These are phyloP conservation scores for Hortaea werneckii DNA, from an alignment of 2,329 filamentous ascomycete genomes.

Conservation along the genomic window DNA sequence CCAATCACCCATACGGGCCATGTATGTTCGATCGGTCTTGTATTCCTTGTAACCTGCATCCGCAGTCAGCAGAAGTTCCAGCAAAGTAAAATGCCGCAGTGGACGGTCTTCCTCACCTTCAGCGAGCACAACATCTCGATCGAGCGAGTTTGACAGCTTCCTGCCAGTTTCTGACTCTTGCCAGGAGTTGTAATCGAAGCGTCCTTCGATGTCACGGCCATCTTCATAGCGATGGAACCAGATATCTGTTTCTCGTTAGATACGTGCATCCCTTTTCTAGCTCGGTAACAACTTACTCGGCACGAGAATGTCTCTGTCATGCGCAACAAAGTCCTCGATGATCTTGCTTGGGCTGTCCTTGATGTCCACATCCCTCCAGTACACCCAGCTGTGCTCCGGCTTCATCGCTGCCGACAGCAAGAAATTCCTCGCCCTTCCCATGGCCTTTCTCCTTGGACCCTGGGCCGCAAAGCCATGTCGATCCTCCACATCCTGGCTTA, in stretches of 20 bases:
- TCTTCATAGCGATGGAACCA: conserved; percentile 88
- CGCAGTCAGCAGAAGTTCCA: neutral
- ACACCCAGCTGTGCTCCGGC: conserved; percentile 94
- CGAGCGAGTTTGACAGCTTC: conserved; percentile 60
- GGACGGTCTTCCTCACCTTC: conserved; percentile 51
- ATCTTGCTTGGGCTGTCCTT: conserved; percentile 79
- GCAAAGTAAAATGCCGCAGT: neutral
- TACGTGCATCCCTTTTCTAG: neutral
- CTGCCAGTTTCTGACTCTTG: conserved; percentile 80
- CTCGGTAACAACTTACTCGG: conserved; percentile 62
- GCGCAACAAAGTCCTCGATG: conserved; percentile 88
- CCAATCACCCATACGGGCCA: conserved; percentile 89
- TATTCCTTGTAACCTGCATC: conserved; percentile 76
- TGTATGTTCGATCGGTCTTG: conserved; percentile 79
- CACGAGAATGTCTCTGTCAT: conserved; percentile 85
- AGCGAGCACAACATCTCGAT: conserved; percentile 73
- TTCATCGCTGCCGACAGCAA: conserved; percentile 74
- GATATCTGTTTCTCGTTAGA: conserved; percentile 53
- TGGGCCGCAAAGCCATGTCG: conserved; percentile 81
- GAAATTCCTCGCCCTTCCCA: conserved; percentile 88
- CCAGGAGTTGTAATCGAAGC: conserved; percentile 99
- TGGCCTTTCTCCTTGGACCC: conserved; percentile 77
- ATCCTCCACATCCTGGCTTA: conserved; percentile 71
- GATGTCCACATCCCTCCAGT: conserved; percentile 97
- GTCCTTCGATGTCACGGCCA: conserved; percentile 78